Evolutionary conservation across 495 filamentous ascomycete genomes (phyloP), one percentile per base, ranked within the genome.

Genomic region (Barbatosphaeria neglecta): DNA sequence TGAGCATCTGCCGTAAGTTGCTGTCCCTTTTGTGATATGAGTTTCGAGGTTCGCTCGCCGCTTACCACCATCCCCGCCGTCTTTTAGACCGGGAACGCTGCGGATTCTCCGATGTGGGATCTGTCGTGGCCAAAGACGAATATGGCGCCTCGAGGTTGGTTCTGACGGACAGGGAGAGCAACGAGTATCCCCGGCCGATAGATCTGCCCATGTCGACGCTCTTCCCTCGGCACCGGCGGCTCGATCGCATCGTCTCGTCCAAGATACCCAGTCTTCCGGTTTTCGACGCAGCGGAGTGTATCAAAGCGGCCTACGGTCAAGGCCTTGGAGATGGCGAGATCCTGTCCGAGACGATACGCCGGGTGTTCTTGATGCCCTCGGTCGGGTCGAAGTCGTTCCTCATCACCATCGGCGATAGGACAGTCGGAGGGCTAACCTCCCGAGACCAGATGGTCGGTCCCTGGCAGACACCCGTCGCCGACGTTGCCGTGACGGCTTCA

Each of bases 311-410:
- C 15, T 77, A 82, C 17, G 80, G 81, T 15, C 58, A 55, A 1
- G 22, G 58, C 52, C 56, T 70, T 1, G 66, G 75, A n/a, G 72
- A 77, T 16, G 60, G 76, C n/a, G 83, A 83, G 16, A 62, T 94
- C 4, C 59, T 97, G 6, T 66, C 70, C 24, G 80, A 88, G 55
- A 88, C 92, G 16, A 74, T 88, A 2, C 76, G 84, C 52, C 70
- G 87, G 50, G 86, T 97, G 2, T 78, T 98, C 39, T 76, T 75
- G 43, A 73, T 98, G 41, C 92, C 92, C 10, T 74, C 87, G 19
- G 92, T 97, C 18, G 92, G 87, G 8, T 95, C 89, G 15, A 97
- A 97, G 67, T 88, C 83, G 7, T 98, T 97, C 72, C 74, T 98
- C 11, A 96, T 98, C 55, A 96, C 92, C 2, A 98, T 97, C 56